Evolutionary conservation across 225 moss, liverwort and hornwort genomes (phyloP).

Genomic region (Marchantia paleacea): DNA sequence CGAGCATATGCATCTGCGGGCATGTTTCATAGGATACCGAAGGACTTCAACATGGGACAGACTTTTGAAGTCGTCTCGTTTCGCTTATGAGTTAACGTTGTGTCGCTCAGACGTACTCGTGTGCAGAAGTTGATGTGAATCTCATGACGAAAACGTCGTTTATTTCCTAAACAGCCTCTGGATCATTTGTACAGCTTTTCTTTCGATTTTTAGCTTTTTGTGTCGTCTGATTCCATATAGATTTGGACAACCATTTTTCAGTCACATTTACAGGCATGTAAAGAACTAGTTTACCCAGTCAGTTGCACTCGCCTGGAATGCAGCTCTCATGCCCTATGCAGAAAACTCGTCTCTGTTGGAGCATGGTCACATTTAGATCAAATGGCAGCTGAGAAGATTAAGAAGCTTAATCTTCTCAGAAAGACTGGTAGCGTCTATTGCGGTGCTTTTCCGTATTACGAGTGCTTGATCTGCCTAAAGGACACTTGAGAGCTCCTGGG

Average conservation of each 20-base stretch:
- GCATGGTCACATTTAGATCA: background rate
- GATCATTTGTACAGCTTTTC: background rate
- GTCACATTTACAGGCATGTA: background rate
- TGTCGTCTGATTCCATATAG: background rate
- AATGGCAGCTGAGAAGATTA: no score
- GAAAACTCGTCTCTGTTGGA: background rate
- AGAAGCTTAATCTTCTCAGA: no score
- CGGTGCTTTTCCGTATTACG: no score
- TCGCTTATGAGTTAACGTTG: background rate
- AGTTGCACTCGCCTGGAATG: background rate
- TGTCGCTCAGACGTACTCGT: background rate
- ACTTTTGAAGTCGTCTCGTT: background rate
- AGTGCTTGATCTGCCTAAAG: no score
- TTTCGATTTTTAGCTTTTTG: background rate
- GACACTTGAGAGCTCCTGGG: no score
- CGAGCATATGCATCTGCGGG: background rate
- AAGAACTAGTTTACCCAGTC: background rate
- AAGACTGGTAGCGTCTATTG: no score
- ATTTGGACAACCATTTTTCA: background rate
- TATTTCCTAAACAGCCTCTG: background rate
- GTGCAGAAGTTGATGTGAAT: background rate
- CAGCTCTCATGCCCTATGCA: background rate
- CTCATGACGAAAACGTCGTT: background rate
- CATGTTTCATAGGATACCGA: background rate
- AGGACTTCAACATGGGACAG: background rate